Base-by-base conservation (phyloP, 495 filamentous ascomycete genomes). In the Penicillium subrubescens region DNA sequence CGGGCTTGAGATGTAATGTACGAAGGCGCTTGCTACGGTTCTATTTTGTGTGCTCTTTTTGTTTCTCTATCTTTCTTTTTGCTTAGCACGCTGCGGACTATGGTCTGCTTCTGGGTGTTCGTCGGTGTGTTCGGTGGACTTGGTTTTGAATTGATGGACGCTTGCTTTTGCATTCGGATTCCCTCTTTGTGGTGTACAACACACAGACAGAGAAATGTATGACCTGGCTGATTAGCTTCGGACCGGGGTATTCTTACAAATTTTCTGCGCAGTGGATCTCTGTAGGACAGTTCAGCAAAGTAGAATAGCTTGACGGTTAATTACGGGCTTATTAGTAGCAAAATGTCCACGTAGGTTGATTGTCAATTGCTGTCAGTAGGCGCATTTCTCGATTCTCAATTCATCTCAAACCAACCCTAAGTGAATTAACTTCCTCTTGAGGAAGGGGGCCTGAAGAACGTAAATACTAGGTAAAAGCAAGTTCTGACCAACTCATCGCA, bases 71-170 rank as follows among this genome's bases (percentile, higher is more conserved):
- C 50, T 37, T 55, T 52, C 55, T 15, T 62, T 62, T 62, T 53
- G 62, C 67, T 58, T 41, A 65, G 59, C 62, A 58, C 58, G 64
- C 50, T 71, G 61, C 48, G 48, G 52, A 37, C 44, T 52, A 23
- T 60, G 57, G 57, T 67, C 46, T 69, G 67, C 62, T 64, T 59
- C 52, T 59, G 57, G 60, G 67, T 66, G 60, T 66, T 68, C 62
- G 64, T 51, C 41, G 60, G 60, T 60, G 57, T 57, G 60, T 23
- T 58, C 51, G 60, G 48, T 35, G 37, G 56, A 15, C 35, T 29
- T 69, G 67, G 60, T 43, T 56, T 21, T 63, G 59, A 65, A 52
- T 44, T 59, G 53, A 37, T 56, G 53, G n/a, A 59, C 41, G 56
- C 46, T 65, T 58, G 37, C 33, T 57, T 61, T 60, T 60, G 33